Conservation (phyloP, 2,329 filamentous ascomycete genomes). For the Coniella lustricola region DNA sequence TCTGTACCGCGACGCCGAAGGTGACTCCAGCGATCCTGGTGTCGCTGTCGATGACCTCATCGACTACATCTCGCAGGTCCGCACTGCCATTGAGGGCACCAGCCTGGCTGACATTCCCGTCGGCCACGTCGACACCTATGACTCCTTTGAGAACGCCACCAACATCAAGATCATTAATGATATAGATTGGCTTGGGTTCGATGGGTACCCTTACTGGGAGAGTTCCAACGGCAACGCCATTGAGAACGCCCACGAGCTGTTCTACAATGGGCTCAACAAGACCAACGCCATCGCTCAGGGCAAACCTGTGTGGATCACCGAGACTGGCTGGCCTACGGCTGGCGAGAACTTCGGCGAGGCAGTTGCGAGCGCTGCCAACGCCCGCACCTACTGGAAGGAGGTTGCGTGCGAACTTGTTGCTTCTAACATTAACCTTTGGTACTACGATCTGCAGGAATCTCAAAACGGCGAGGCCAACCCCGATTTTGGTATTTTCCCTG, state of each 20-base stretch:
- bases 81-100: slow-evolving; percentile 42
- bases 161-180: slow-evolving; percentile 55
- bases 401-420: slow-evolving; percentile 10
- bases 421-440: slow-evolving; percentile 27
- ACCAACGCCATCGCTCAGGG: slow-evolving; percentile 34
- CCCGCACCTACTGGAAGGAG: slow-evolving; percentile 15
- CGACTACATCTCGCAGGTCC: slow-evolving; percentile 49
- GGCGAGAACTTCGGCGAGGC: slow-evolving; percentile 11
- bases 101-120: slow-evolving; percentile 36
- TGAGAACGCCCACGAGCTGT: slow-evolving; percentile 46
- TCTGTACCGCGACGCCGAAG: slow-evolving; percentile 57
- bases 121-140: slow-evolving; percentile 65
- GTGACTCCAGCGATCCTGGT: slow-evolving; percentile 45
- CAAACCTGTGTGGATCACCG: slow-evolving; percentile 17
- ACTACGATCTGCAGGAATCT: slow-evolving; percentile 30
- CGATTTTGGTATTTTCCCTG: slow-evolving; percentile 30
- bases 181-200: slow-evolving; percentile 57
- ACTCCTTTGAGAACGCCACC: slow-evolving; percentile 51
- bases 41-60: slow-evolving; percentile 52
- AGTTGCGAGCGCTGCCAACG: slow-evolving; percentile 11
- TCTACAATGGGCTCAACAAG: slow-evolving; percentile 41
- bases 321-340: slow-evolving; percentile 15
- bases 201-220: slow-evolving; percentile 63
- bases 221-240: slow-evolving; percentile 48
- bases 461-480: slow-evolving; percentile 27